These are phyloP conservation scores for Isatis tinctoria DNA, from an alignment of 345 rosid species.

Conservation along the genomic window DNA sequence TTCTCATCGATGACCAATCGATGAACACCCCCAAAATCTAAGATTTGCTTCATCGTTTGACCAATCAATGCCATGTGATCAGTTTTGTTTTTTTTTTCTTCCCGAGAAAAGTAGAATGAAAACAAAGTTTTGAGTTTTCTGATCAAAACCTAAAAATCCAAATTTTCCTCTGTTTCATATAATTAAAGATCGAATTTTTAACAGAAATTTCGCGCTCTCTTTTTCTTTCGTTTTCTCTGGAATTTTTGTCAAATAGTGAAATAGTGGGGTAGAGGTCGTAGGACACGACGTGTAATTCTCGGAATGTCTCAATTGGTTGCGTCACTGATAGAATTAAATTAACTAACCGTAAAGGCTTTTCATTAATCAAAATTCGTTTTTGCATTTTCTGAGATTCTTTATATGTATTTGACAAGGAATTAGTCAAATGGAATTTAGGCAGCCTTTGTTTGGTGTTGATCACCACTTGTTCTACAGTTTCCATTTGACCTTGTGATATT, in stretches of 20 bases:
- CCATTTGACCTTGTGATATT: background rate
- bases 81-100: background rate
- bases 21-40: background rate
- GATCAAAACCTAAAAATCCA: background rate
- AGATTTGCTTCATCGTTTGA: background rate
- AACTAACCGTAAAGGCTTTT: background rate
- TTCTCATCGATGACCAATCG: background rate
- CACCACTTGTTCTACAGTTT: conserved; percentile 6
- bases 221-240: conserved; percentile 1
- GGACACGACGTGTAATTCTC: background rate
- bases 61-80: background rate
- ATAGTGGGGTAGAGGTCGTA: conserved; percentile 11
- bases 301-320: conserved; percentile 1
- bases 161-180: background rate
- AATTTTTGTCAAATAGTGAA: background rate
- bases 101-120: background rate
- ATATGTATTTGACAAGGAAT: background rate
- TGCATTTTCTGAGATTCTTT: background rate
- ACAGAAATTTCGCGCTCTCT: background rate
- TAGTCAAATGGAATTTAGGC: conserved; percentile 12
- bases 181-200: conserved; percentile 13
- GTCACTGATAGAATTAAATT: background rate
- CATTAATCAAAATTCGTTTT: background rate
- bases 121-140: background rate
- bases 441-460: conserved; percentile 10